Percentiles rank a stretch among this genome's conserved stretches.
phyloP scores from a whole-genome alignment of 306 rosid species.

The Prosopis cineraria region DNA sequence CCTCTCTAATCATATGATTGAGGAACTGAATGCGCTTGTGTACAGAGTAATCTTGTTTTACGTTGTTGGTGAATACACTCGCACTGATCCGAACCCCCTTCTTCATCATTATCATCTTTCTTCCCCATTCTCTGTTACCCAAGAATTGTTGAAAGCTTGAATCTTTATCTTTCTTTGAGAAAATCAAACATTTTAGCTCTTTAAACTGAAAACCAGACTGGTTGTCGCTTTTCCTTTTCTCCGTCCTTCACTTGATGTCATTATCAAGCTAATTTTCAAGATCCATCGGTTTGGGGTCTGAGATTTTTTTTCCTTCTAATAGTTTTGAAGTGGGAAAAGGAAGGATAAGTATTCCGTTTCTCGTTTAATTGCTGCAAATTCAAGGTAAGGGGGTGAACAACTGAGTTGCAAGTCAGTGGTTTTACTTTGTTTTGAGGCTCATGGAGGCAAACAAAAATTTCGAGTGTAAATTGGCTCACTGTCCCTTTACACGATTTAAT shows the following conservation, averaged over 20 bases:
- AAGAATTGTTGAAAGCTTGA: not conserved
- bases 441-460: not conserved
- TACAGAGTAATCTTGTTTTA: not conserved
- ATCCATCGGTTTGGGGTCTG: not conserved
- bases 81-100: not conserved
- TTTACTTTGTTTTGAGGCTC: not conserved
- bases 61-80: not conserved
- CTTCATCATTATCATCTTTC: not conserved
- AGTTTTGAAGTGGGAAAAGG: not conserved
- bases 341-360: constrained; percentile 1
- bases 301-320: not conserved
- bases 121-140: not conserved
- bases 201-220: not conserved
- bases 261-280: not conserved
- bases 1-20: not conserved
- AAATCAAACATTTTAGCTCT: not conserved
- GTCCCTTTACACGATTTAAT: not conserved
- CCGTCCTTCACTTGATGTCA: not conserved
- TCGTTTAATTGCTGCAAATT: constrained; percentile 4
- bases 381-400: not conserved
- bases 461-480: not conserved
- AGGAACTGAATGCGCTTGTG: not conserved
- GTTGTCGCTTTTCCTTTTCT: not conserved
- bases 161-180: not conserved
- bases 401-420: not conserved